Percentiles rank a stretch among this genome's conserved stretches.
phyloP scores from a whole-genome alignment of 768 basidiomycete species.

The Podaxis mareebaensis region DNA sequence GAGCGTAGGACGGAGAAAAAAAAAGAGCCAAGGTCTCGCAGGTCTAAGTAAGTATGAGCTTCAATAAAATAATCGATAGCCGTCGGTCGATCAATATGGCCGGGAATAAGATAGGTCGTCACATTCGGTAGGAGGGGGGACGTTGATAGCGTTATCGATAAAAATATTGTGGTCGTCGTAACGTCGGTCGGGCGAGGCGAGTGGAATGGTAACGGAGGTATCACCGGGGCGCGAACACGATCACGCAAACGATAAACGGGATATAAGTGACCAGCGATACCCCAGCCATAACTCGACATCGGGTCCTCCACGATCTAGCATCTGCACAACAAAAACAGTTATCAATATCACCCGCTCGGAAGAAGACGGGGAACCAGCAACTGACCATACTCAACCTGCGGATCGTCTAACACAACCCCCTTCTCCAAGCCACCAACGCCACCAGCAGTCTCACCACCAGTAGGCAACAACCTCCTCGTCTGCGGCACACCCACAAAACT shows the following conservation, averaged over 20 bases:
- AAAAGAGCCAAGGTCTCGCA: background rate
- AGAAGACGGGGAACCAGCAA: slow-evolving; percentile 8
- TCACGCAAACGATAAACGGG: slow-evolving; percentile 75
- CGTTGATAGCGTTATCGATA: slow-evolving; percentile 10
- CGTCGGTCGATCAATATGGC: no score
- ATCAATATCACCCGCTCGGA: background rate
- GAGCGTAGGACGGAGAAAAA: background rate
- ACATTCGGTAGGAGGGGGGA: background rate
- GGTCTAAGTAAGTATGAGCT: background rate
- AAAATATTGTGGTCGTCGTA: background rate
- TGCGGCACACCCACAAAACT: slow-evolving; percentile 51
- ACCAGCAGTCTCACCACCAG: slow-evolving; percentile 42
- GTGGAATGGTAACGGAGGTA: background rate
- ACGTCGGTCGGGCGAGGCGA: background rate
- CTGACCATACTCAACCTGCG: slow-evolving; percentile 77
- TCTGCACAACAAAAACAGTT: slow-evolving; percentile 39
- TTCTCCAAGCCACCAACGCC: slow-evolving; percentile 45
- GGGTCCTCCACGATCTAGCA: slow-evolving; percentile 69
- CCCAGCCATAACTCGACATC: slow-evolving; percentile 72
- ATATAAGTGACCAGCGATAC: slow-evolving; percentile 75
- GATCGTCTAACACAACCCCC: slow-evolving; percentile 73
- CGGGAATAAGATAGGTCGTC: no score
- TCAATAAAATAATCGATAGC: no score
- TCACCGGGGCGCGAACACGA: slow-evolving; percentile 53
- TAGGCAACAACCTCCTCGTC: slow-evolving; percentile 50